Conservation (phyloP, 345 rosid genomes). For the Adansonia digitata region DNA sequence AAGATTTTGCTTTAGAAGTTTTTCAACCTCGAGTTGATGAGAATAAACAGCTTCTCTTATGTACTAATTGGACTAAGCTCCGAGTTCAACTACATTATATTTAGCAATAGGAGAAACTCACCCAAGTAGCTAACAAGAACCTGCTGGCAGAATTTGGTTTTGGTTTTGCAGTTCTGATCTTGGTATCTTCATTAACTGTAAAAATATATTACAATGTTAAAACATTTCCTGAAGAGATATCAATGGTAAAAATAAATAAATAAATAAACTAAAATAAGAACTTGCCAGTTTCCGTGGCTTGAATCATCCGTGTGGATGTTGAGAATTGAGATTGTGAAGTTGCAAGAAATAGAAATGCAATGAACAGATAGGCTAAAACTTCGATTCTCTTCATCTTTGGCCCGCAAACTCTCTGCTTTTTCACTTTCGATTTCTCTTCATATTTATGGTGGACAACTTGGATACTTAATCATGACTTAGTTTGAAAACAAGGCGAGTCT, state of each 20-base stretch:
- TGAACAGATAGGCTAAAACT: constrained; percentile 5
- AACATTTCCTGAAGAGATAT: neutral
- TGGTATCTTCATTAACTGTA: constrained; percentile 12
- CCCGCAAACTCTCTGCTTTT: neutral
- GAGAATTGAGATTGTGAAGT: constrained; percentile 16
- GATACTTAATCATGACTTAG: constrained; percentile 17
- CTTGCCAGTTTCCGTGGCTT: constrained; percentile 18
- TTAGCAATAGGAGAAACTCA: neutral
- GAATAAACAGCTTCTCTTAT: no score
- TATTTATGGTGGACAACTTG: constrained; percentile 12
- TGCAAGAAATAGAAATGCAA: constrained; percentile 1
- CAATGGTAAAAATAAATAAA: neutral
- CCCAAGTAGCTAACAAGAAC: constrained; percentile 12
- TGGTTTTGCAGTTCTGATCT: neutral
- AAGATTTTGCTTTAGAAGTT: no score
- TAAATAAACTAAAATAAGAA: neutral
- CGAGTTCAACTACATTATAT: neutral
- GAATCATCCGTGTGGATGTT: neutral
- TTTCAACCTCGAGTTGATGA: no score
- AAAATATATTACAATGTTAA: neutral
- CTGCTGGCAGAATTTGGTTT: constrained; percentile 3
- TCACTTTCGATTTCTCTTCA: no score
- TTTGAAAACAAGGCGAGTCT: constrained; percentile 16
- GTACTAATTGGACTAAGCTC: no score
- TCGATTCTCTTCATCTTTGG: constrained; percentile 16